A percentile compares a stretch with the other conserved stretches of the same genome.
phyloP scores from a whole-genome alignment of 768 basidiomycete species.

The Mycena filopes region DNA sequence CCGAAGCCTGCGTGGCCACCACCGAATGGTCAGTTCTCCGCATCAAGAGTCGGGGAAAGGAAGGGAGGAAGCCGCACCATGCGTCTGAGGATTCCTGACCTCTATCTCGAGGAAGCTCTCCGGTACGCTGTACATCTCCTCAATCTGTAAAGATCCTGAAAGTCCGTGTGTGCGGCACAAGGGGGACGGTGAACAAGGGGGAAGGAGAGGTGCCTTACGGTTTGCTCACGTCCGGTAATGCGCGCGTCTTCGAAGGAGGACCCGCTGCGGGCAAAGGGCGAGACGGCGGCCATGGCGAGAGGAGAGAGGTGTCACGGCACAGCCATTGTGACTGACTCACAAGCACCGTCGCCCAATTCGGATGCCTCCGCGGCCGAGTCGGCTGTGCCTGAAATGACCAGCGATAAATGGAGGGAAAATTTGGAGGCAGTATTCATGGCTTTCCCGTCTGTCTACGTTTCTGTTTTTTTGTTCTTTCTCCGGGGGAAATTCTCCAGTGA shows the following conservation, averaged over 20 bases:
- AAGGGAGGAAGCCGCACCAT: constrained; percentile 65
- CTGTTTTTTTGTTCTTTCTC: no score
- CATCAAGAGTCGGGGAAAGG: background rate
- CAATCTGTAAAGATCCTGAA: constrained; percentile 71
- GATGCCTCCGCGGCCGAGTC: no score
- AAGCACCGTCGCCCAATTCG: constrained; percentile 6
- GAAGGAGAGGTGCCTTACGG: constrained; percentile 49
- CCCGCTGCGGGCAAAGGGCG: constrained; percentile 71
- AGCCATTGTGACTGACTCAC: constrained; percentile 19
- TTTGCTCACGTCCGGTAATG: constrained; percentile 64
- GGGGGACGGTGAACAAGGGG: constrained; percentile 22
- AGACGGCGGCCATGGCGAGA: constrained; percentile 52
- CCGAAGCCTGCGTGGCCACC: constrained; percentile 76
- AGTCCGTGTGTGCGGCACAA: constrained; percentile 41
- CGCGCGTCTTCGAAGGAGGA: constrained; percentile 63
- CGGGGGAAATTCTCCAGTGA: no score
- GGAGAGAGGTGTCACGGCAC: constrained; percentile 1
- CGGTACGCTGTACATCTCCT: constrained; percentile 98
- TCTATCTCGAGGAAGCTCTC: constrained; percentile 98
- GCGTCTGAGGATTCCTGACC: constrained; percentile 95
- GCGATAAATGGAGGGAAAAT: no score
- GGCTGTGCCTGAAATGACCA: no score
- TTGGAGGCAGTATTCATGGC: no score
- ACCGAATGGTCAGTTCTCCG: background rate
- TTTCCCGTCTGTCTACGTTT: no score